Base-by-base conservation (phyloP, 2,329 filamentous ascomycete species). In the Coniella lustricola region DNA sequence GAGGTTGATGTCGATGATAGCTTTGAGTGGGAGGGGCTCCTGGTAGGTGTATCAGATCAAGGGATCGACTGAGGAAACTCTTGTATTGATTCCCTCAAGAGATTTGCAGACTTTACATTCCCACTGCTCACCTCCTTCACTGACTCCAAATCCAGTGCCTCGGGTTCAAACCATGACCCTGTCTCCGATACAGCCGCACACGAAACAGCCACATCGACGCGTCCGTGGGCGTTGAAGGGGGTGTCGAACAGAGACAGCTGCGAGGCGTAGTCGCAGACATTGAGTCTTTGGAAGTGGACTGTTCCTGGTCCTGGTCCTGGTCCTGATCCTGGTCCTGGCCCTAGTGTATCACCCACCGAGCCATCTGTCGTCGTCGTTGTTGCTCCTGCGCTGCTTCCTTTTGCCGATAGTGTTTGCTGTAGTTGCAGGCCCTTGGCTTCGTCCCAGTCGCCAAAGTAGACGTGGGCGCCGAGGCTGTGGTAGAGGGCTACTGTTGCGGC, bases 151-250 rank as follows among this genome's bases (percentile, higher is more conserved):
- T 64, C 69, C 34, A 76, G 57, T 12, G 53, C 44, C n/a, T n/a
- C n/a, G n/a, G n/a, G n/a, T 39, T 73, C 71, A 49, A 73, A 73
- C 62, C 69, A 71, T 37, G 69, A 67, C 0, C 61, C 62, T 5
- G 64, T 63, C 50, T 75, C 73, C 14, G 64, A 62, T 4, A 59
- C 55, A 0, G 70, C 74, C 1, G 74, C 74, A 29, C 67, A 71
- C 3, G 68, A 68, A 17, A 75, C 64, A 4, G 73, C 74, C 50
- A 73, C 68, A 49, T 78, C 74, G 18, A 77, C 65, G 5, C 61
- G 62, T 3, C 70, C 69, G 49, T 72, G 70, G n/a, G 61, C 64
- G 7, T 66, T 58, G 36, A 67, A 66, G 0, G 73, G 71, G 3
- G 63, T 52, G 20, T 73, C 67, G 57, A 76, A 77, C 4, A 77